Percentiles rank a stretch among this genome's conserved stretches.
Evolutionary conservation across 495 filamentous ascomycete species (phyloP).

Genomic region (Friedmanniomyces simplex): DNA sequence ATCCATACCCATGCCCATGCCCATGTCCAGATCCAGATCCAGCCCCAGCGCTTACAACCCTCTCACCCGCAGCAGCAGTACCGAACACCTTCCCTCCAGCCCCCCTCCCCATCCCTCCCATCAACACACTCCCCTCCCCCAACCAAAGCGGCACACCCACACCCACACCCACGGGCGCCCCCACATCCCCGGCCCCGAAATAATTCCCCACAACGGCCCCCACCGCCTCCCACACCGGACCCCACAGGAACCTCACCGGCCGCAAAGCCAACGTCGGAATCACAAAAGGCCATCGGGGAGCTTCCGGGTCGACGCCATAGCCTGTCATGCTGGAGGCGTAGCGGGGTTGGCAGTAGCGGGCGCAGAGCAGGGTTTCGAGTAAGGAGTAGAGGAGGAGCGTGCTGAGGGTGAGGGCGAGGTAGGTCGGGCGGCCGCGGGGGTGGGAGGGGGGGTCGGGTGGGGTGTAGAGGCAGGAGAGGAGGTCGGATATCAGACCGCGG

Average conservation of each 20-base stretch:
- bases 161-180: not conserved
- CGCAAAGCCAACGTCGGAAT: slow-evolving; percentile 18
- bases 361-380: slow-evolving; percentile 15
- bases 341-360: slow-evolving; percentile 16
- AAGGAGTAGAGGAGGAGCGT: slow-evolving; percentile 3
- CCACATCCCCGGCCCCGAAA: not conserved
- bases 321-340: slow-evolving; percentile 11
- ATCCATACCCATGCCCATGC: not conserved
- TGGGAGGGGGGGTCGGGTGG: not conserved
- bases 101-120: not conserved
- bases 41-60: too few relatives aligned
- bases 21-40: not conserved
- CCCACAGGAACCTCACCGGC: slow-evolving; percentile 11
- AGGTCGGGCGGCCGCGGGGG: slow-evolving; percentile 9
- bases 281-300: slow-evolving; percentile 19
- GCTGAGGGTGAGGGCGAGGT: slow-evolving; percentile 8
- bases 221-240: slow-evolving; percentile 3
- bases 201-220: slow-evolving; percentile 6
- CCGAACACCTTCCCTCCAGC: not conserved
- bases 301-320: slow-evolving; percentile 16
- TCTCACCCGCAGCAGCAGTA: not conserved
- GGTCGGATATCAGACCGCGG: slow-evolving; percentile 4
- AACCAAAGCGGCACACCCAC: too few relatives aligned
- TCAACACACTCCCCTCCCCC: not conserved
- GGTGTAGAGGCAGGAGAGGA: slow-evolving; percentile 16